Evolutionary conservation across 495 filamentous ascomycete species (phyloP).

Genomic region (Neurospora sublineolata): DNA sequence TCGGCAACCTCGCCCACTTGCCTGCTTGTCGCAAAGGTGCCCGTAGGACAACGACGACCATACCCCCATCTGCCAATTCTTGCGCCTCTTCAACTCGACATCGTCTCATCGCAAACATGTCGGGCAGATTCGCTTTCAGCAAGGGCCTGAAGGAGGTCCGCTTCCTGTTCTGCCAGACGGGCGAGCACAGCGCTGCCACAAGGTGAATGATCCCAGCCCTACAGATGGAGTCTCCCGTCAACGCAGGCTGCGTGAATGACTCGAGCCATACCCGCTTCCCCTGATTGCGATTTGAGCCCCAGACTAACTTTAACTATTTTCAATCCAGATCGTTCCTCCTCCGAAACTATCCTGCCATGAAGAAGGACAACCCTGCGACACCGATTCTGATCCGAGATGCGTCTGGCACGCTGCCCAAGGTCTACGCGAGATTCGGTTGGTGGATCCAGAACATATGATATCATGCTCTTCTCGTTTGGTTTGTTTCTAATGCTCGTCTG

Average conservation of each 20-base stretch:
- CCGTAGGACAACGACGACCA: conserved; percentile 1
- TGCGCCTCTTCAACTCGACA: not conserved
- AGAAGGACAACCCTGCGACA: conserved; percentile 92
- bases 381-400: conserved; percentile 95
- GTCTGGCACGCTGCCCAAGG: conserved; percentile 61
- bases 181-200: conserved; percentile 72
- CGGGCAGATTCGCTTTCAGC: conserved; percentile 82
- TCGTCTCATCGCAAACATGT: conserved; percentile 47
- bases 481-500: not conserved
- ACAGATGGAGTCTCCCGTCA: not conserved
- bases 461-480: not conserved
- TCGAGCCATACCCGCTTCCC: not conserved
- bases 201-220: conserved; percentile 43
- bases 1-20: conserved; percentile 8
- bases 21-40: not conserved
- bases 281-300: not conserved
- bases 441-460: conserved; percentile 2
- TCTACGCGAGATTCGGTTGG: conserved; percentile 91
- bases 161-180: conserved; percentile 91
- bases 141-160: conserved; percentile 87
- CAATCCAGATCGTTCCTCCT: conserved; percentile 74
- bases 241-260: not conserved
- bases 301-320: not conserved
- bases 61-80: conserved; percentile 2
- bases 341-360: conserved; percentile 94